Base-by-base conservation (phyloP, 176 grass and related monocot species). In the Hordeum vulgare region DNA sequence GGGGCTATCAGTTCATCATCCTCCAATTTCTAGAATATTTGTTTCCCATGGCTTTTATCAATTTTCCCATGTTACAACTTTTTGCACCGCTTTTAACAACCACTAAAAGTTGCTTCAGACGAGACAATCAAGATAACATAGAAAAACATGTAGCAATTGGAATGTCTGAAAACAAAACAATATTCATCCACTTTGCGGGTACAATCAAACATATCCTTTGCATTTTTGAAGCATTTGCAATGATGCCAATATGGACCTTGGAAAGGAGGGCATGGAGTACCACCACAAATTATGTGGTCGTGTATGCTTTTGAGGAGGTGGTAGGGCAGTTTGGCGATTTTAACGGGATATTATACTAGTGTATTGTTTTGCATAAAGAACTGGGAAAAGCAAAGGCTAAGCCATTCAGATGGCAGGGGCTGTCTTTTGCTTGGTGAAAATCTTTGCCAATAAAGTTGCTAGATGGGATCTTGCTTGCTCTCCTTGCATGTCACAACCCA, bases 261-360 rank as follows among this genome's bases (percentile, higher is more conserved):
- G 39, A 78, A 89, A 89, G 65, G 76, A 71, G 39, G 45, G 57
- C 36, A 80, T 76, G 68, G 76, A 85, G 71, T 68, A 41, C 20
- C 44, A 37, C 89, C 44, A 76, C 89, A 72, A 85, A 91, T 85
- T 68, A 87, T 89, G 75, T 77, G 80, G 92, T 72, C 67, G 73
- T 89, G 23, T 91, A 91, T 84, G 78, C 89, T 91, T 94, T 94
- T 94, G 81, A 94, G 89, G 89, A 44, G 60, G 60, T 85, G 84
- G 89, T 80, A 71, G 82, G 81, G 81, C 71, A 85, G 83, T 87
- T 94, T 85, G 78, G 64, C 49, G 71, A 71, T 76, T 85, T 74
- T 21, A 59, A 21, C 28, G 18, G 9, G 1, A 74, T 74, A 74
- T 51, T 51, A 51, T 51, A 51, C 47, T 51, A 7, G 1, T 18